Conservation (phyloP, 1,284 basidiomycete species). For the Austroboletus rostrupii region DNA sequence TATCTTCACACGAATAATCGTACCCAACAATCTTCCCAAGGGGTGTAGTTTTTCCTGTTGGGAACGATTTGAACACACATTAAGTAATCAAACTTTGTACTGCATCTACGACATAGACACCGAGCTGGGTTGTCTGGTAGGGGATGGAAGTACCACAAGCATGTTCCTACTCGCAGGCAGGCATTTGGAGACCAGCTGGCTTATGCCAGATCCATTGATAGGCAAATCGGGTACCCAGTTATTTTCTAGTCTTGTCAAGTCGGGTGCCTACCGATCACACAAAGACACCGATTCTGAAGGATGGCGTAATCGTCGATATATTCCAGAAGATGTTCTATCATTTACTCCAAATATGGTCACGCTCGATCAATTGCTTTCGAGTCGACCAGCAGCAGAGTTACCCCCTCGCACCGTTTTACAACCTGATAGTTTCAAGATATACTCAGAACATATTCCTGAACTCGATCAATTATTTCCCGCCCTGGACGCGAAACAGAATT, state of each 20-base stretch:
- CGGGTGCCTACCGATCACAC: constrained; percentile 18
- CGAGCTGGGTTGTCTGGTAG: constrained; percentile 36
- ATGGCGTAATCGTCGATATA: too few species aligned
- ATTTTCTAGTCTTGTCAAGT: constrained; percentile 37
- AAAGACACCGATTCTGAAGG: too few species aligned
- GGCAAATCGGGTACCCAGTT: constrained; percentile 43
- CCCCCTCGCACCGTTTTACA: background rate
- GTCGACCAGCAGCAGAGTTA: background rate
- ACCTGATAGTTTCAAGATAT: background rate
- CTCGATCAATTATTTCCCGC: background rate
- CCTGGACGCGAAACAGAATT: background rate
- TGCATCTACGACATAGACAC: constrained; percentile 39
- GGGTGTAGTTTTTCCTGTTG: too few species aligned
- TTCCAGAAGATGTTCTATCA: too few species aligned
- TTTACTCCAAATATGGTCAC: background rate
- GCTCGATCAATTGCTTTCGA: background rate
- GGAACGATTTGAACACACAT: too few species aligned
- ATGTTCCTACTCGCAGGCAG: constrained; percentile 41
- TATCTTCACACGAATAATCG: constrained; percentile 31
- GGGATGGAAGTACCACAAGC: constrained; percentile 30
- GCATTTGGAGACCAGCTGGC: constrained; percentile 40
- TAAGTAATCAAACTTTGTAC: constrained; percentile 22
- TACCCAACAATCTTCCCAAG: constrained; percentile 15
- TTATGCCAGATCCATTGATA: constrained; percentile 42
- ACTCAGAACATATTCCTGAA: too few species aligned